Evolutionary conservation across 306 rosid genomes (phyloP), one percentile per base, ranked within the genome.

Genomic region (Delonix regia): DNA sequence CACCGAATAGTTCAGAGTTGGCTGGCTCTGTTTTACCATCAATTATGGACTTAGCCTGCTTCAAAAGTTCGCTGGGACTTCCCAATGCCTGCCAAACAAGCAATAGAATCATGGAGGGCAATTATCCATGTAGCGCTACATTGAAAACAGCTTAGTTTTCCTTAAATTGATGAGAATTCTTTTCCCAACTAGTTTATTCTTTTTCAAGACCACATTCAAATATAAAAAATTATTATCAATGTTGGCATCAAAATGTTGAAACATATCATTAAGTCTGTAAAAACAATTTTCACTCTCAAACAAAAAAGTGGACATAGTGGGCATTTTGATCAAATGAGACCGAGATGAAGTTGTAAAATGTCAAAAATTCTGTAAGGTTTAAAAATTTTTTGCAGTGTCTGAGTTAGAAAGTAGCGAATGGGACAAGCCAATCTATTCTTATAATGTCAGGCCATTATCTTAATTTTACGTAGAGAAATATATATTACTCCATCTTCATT

Each of bases 11-110:
- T 45, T 83, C 78, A 42, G 89, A 73, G 73, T 34, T 75, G 73
- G 73, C 7, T 41, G 71, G 48, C 51, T 41, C 78, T 10, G 87
- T 83, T 66, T 69, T 66, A 4, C 61, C 78, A 21, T 78, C 81
- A 7, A 85, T 3, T 65, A 90, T 82, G 27, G 85, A 74, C 61
- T 85, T 87, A 0, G 87, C 85, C 78, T 78, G 86, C 76, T 86
- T 85, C 76, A 64, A 22, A 57, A 86, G 86, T 51, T 88, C 87
- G 33, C 19, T 59, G 34, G 94, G 89, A 90, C 77, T 81, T 51
- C 19, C 68, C 77, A 82, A 78, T 14, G 83, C 94, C 98, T 92
- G 75, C 14, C 64, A 67, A 78, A n/a, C n/a, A n/a, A 81, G 16
- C 69, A 74, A 21, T 36, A 53, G 70, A 64, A 18, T 4, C 75